These are phyloP conservation scores for Solioccasus polychromus DNA, from an alignment of 768 basidiomycete species.

Conservation along the genomic window DNA sequence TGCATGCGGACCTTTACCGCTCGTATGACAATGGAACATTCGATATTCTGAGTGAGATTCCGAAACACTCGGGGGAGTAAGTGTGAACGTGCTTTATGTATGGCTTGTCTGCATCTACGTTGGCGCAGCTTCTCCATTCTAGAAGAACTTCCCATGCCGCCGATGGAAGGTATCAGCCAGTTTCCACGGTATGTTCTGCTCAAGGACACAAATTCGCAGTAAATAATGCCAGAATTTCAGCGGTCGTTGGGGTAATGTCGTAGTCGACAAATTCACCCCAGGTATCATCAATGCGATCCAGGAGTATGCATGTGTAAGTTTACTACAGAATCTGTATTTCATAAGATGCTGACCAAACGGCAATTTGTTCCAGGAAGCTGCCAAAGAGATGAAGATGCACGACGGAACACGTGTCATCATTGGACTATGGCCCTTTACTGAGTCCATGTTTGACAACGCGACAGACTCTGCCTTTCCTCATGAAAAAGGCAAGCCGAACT, in stretches of 20 bases:
- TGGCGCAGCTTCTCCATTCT: neutral
- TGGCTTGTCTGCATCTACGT: neutral
- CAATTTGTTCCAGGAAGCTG: constrained; percentile 4
- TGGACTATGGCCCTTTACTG: constrained; percentile 15
- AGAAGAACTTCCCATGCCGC: neutral
- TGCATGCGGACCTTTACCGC: neutral
- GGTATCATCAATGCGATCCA: constrained; percentile 7
- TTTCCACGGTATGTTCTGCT: constrained; percentile 3
- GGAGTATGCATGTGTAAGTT: constrained; percentile 1
- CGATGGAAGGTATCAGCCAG: constrained; percentile 4
- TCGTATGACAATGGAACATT: constrained; percentile 3
- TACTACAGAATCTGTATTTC: neutral
- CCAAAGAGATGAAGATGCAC: neutral
- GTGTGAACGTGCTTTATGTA: neutral
- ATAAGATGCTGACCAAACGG: neutral
- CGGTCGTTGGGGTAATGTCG: constrained; percentile 18
- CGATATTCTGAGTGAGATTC: neutral
- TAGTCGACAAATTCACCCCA: constrained; percentile 14
- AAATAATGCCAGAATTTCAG: neutral
- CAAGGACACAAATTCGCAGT: neutral
- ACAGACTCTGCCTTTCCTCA: constrained; percentile 16
- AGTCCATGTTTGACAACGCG: constrained; percentile 14
- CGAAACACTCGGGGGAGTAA: neutral
- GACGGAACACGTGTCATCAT: constrained; percentile 7
- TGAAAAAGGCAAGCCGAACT: constrained; percentile 5